phyloP scores from a whole-genome alignment of 805 yeast genomes.

The Hanseniaspora mollemarum region DNA sequence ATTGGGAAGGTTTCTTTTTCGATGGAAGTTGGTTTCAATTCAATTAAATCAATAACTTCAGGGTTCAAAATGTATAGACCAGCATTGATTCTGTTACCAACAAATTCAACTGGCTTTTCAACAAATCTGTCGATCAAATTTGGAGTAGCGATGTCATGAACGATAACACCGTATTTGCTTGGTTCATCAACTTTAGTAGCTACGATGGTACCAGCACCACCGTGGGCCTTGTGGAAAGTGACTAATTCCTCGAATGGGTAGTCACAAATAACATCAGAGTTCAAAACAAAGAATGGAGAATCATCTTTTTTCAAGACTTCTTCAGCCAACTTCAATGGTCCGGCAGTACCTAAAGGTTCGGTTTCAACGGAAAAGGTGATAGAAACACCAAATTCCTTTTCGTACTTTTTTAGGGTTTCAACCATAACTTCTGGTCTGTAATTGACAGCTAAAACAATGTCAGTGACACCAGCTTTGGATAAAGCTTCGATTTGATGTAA shows the following conservation, averaged over 20 bases:
- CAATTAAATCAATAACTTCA: slow-evolving; percentile 88
- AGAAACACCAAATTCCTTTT: slow-evolving; percentile 82
- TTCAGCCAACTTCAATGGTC: slow-evolving; percentile 96
- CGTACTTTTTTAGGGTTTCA: slow-evolving; percentile 84
- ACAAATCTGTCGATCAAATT: slow-evolving; percentile 96
- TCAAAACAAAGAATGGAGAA: slow-evolving; percentile 92
- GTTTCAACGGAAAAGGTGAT: slow-evolving; percentile 97
- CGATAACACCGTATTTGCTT: slow-evolving; percentile 98
- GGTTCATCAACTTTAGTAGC: slow-evolving; percentile 99
- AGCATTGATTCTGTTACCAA: slow-evolving; percentile 98
- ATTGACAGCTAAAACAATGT: slow-evolving; percentile 95
- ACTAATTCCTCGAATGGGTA: slow-evolving; percentile 92
- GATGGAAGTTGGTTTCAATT: slow-evolving; percentile 95
- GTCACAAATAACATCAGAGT: slow-evolving; percentile 97
- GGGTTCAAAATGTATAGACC: slow-evolving; percentile 98
- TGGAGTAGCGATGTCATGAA: slow-evolving; percentile 88
- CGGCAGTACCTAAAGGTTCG: slow-evolving; percentile 99
- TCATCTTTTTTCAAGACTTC: slow-evolving; percentile 84
- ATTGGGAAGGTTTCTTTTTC: slow-evolving; percentile 99
- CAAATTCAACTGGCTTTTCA: slow-evolving; percentile 98
- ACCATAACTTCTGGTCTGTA: slow-evolving; percentile 99
- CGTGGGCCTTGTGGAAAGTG: slow-evolving; percentile 86
- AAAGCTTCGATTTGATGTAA: slow-evolving; percentile 96
- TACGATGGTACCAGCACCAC: slow-evolving; percentile 96
- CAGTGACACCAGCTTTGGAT: slow-evolving; percentile 97